Conservation (phyloP, 2,329 filamentous ascomycete genomes). For the Arthrobotrys sphaeroides region DNA sequence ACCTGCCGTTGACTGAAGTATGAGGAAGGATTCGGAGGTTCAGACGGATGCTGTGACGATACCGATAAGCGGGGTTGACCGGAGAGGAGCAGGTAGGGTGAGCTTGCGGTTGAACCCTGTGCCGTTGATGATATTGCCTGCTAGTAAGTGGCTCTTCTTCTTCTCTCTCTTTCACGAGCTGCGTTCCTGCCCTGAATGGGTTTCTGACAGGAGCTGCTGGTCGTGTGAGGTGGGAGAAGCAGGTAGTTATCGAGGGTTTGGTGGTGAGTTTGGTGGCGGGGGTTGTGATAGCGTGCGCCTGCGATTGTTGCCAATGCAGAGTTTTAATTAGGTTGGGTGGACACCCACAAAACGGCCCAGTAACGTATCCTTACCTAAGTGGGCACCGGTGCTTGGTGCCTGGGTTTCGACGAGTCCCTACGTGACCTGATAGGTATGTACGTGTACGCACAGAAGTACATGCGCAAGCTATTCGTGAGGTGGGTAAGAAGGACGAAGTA, state of each 20-base stretch:
- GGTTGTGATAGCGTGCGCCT: constrained; percentile 15
- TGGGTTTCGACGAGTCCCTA: too few relatives aligned
- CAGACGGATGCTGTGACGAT: background rate
- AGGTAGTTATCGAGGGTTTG: background rate
- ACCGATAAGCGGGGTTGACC: constrained; percentile 11
- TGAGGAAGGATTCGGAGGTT: constrained; percentile 2
- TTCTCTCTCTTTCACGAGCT: constrained; percentile 1
- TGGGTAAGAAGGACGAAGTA: too few relatives aligned
- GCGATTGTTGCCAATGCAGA: constrained; percentile 21
- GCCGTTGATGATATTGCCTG: background rate
- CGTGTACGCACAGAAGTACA: too few relatives aligned
- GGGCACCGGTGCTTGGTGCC: too few relatives aligned
- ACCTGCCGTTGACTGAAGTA: background rate
- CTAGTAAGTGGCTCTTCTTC: background rate
- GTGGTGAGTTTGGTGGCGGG: background rate
- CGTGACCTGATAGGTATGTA: too few relatives aligned
- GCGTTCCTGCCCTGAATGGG: background rate
- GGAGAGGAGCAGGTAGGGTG: constrained; percentile 5
- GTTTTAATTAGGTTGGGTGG: constrained; percentile 5
- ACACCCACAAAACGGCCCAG: too few relatives aligned
- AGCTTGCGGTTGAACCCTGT: background rate
- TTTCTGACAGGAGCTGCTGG: constrained; percentile 1
- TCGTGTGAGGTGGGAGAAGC: constrained; percentile 8
- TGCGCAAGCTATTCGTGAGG: too few relatives aligned
- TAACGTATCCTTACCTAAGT: too few relatives aligned